A percentile compares a stretch with the other conserved stretches of the same genome.
phyloP scores from a whole-genome alignment of 2,329 filamentous ascomycete species.

The Sporothrix schenckii region DNA sequence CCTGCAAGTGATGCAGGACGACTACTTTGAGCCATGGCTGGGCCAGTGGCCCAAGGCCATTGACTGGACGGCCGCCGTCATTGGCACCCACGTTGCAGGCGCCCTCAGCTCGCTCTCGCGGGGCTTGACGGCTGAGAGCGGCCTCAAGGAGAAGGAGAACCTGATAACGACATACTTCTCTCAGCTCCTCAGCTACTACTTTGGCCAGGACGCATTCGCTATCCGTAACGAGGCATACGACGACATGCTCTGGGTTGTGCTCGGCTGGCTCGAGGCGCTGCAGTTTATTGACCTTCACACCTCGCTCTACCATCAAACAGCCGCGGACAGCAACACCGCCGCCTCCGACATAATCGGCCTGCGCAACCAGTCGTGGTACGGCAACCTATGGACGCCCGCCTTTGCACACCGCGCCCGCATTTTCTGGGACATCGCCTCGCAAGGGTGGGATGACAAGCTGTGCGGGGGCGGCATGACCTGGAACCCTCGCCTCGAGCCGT shows the following conservation, averaged over 20 bases:
- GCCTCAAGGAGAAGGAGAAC: conserved; percentile 66
- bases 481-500: conserved; percentile 69
- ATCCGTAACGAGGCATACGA: conserved; percentile 80
- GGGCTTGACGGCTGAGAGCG: conserved; percentile 49
- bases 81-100: conserved; percentile 76
- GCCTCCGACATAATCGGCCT: conserved; percentile 37
- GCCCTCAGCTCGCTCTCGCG: conserved; percentile 71
- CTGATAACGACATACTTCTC: conserved; percentile 81
- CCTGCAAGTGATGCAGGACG: conserved; percentile 73
- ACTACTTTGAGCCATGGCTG: conserved; percentile 75
- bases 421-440: conserved; percentile 79
- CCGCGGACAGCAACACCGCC: not conserved
- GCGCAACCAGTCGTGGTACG: conserved; percentile 67
- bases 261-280: conserved; percentile 84
- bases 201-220: conserved; percentile 77
- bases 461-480: conserved; percentile 90
- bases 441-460: conserved; percentile 78
- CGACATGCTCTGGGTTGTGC: conserved; percentile 93
- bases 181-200: conserved; percentile 77
- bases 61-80: conserved; percentile 90
- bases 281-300: conserved; percentile 75
- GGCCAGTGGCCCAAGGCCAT: conserved; percentile 85
- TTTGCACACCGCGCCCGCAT: conserved; percentile 82
- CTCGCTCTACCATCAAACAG: conserved; percentile 58
- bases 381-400: conserved; percentile 69